A percentile compares a stretch with the other conserved stretches of the same genome.
Conservation (phyloP, 2,329 filamentous ascomycete species). For the Arthroderma sp. region DNA sequence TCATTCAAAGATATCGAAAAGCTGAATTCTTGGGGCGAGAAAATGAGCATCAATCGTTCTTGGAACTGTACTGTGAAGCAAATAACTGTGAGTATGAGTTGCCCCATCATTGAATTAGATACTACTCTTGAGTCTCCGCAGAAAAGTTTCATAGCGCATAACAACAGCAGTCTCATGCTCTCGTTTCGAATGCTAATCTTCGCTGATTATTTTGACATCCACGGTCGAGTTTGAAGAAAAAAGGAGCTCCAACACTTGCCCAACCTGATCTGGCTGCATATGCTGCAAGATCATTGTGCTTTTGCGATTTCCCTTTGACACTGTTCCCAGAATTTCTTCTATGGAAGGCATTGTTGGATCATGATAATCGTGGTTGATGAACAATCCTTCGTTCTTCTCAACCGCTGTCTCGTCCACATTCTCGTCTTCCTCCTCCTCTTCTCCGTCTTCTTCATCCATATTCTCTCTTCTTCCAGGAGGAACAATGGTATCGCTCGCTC, state of each 20-base stretch:
- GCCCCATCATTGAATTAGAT: neutral
- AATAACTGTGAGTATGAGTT: neutral
- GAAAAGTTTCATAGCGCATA: neutral
- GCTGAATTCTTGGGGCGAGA: too few species aligned
- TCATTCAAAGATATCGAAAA: too few species aligned
- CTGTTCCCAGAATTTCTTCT: neutral
- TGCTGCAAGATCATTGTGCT: constrained; percentile 6
- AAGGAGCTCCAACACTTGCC: neutral
- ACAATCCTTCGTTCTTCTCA: neutral
- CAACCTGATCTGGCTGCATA: constrained; percentile 4
- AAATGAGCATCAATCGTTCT: neutral
- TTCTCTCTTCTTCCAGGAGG: neutral
- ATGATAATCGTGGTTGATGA: neutral
- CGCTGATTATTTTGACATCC: constrained; percentile 3
- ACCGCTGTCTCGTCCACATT: neutral
- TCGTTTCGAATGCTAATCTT: neutral
- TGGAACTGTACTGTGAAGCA: neutral
- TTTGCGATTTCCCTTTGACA: neutral
- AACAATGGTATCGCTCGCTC: neutral
- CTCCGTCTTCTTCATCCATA: neutral
- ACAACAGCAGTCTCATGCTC: neutral
- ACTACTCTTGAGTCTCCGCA: neutral
- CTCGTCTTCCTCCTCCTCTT: neutral
- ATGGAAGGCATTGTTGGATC: neutral
- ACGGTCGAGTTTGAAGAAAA: neutral